Evolutionary conservation across 106 monocot genomes (phyloP).

Genomic region (Platanthera zijinensis): DNA sequence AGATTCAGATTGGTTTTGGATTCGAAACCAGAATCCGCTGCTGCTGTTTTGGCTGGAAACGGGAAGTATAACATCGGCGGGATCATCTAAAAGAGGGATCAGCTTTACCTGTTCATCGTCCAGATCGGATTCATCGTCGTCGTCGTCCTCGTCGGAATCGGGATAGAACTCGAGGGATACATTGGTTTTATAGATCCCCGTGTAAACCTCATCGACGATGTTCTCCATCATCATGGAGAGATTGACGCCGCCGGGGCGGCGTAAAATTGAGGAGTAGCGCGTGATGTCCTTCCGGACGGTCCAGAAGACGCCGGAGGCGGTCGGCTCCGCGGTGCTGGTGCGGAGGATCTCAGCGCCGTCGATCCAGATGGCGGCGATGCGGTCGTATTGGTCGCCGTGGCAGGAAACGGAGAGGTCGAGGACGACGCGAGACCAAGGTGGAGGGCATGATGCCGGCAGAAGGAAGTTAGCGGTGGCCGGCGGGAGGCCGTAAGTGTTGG

Average conservation of each 20-base stretch:
- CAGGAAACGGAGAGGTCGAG: constrained; percentile 50
- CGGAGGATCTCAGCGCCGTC: constrained; percentile 70
- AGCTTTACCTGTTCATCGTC: constrained; percentile 8
- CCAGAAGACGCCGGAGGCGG: constrained; percentile 57
- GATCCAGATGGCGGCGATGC: constrained; percentile 77
- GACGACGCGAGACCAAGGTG: constrained; percentile 38
- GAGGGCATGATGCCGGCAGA: constrained; percentile 20
- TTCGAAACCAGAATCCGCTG: constrained; percentile 64
- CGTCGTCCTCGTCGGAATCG: neutral
- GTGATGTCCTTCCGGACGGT: constrained; percentile 68
- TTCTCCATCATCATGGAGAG: constrained; percentile 76
- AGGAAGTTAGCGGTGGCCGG: constrained; percentile 30
- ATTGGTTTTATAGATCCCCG: constrained; percentile 57
- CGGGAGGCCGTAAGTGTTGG: constrained; percentile 52
- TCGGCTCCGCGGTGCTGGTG: constrained; percentile 76
- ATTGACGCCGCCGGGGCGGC: constrained; percentile 12
- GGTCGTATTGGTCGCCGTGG: constrained; percentile 73
- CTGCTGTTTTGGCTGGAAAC: constrained; percentile 26
- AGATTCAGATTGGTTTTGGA: constrained; percentile 33
- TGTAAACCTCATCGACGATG: constrained; percentile 43
- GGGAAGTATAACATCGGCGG: constrained; percentile 61
- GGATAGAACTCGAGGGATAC: constrained; percentile 49
- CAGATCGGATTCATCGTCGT: neutral
- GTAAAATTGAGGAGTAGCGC: constrained; percentile 42
- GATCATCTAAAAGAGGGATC: constrained; percentile 11